Conservation (phyloP, 306 rosid species). For the Neltuma alba region DNA sequence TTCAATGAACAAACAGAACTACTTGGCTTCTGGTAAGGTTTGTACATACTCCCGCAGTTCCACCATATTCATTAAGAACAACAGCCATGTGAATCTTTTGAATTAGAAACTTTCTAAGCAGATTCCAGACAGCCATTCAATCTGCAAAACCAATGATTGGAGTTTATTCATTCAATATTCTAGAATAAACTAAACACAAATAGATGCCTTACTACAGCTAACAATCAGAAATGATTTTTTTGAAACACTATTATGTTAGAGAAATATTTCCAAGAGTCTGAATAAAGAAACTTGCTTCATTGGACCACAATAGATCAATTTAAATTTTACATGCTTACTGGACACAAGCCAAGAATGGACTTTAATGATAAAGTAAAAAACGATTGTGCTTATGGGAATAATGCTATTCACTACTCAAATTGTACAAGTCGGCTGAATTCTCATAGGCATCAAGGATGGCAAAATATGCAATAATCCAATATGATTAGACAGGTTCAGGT, state of each 20-base stretch:
- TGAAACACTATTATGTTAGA: neutral
- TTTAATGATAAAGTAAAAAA: neutral
- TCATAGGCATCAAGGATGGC: neutral
- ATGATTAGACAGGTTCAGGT: neutral
- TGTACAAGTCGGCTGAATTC: neutral
- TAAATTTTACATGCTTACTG: neutral
- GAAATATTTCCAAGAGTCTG: neutral
- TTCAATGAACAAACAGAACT: slow-evolving; percentile 33
- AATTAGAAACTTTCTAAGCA: slow-evolving; percentile 94
- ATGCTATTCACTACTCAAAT: neutral
- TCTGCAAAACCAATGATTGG: slow-evolving; percentile 60
- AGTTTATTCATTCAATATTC: slow-evolving; percentile 33
- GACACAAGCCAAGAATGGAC: neutral
- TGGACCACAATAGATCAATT: too few relatives aligned
- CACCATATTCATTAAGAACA: slow-evolving; percentile 98
- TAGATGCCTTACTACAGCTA: slow-evolving; percentile 3
- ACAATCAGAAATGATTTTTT: slow-evolving; percentile 12
- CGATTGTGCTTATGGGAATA: neutral
- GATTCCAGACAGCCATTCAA: slow-evolving; percentile 99
- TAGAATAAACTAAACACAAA: neutral
- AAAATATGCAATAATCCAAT: too few relatives aligned
- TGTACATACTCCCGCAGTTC: slow-evolving; percentile 91
- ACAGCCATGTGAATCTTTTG: slow-evolving; percentile 97
- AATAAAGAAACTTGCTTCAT: too few relatives aligned
- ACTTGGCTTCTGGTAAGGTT: slow-evolving; percentile 19